These are phyloP conservation scores for Penicillium waksmanii DNA, from an alignment of 495 filamentous ascomycete genomes.

Conservation along the genomic window DNA sequence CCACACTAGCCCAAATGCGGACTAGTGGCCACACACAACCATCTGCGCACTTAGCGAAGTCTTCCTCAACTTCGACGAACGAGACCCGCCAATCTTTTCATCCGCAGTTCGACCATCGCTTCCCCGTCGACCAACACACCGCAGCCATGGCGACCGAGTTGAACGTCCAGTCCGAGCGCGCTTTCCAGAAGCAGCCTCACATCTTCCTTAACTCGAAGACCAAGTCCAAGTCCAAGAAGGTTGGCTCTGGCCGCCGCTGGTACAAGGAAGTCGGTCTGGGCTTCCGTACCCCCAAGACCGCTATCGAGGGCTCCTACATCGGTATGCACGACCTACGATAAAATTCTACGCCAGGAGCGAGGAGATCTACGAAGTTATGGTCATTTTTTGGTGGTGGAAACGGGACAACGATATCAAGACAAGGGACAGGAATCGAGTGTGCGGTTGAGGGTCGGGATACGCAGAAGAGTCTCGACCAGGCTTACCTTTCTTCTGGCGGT, in stretches of 20 bases:
- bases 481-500: not conserved
- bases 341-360: constrained; percentile 23
- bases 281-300: constrained; percentile 95
- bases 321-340: constrained; percentile 67
- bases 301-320: constrained; percentile 98
- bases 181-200: constrained; percentile 99
- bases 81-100: constrained; percentile 39
- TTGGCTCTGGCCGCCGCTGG: constrained; percentile 94
- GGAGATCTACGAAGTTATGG: constrained; percentile 25
- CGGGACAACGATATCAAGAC: constrained; percentile 15
- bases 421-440: not conserved
- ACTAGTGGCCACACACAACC: constrained; percentile 49
- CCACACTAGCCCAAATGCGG: constrained; percentile 34
- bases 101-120: constrained; percentile 43
- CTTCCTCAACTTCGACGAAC: constrained; percentile 50
- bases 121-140: constrained; percentile 55
- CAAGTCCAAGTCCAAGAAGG: constrained; percentile 81
- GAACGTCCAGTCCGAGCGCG: constrained; percentile 96
- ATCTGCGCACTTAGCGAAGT: constrained; percentile 44
- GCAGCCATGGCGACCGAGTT: constrained; percentile 97
- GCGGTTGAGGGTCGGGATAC: constrained; percentile 9
- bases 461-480: not conserved
- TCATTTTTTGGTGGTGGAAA: constrained; percentile 34
- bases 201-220: constrained; percentile 96
- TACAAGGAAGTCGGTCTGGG: constrained; percentile 99